Evolutionary conservation across 164 flowering plant species (phyloP), one percentile per base, ranked within the genome.

Genomic region (Echeveria elegans): DNA sequence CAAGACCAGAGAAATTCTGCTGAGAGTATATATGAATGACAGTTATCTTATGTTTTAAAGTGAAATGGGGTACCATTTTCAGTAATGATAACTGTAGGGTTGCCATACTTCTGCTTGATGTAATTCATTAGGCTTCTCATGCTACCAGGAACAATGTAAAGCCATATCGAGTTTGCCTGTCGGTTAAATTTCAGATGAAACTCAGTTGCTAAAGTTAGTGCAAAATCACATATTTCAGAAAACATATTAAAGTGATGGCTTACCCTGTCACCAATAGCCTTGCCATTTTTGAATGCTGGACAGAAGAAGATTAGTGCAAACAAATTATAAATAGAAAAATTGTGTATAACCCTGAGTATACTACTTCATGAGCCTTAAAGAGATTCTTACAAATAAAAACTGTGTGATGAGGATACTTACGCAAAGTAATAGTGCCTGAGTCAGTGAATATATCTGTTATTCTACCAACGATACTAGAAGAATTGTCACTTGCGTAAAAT

Each of bases 121-220:
- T 94, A 86, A 72, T 88, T 90, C 95, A 91, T 86, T 40, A 88
- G 77, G 72, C 82, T 85, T 85, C 93, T 82, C 53, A 94, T 83
- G 43, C 97, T 91, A 3, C 32, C 72, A 63, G 98, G 98, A 15
- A 91, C 96, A 53, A 89, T 88, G 78, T 86, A 94, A 70, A 94
- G 70, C 98, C 97, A 91, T 74, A 86, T 78, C 2, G 97, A 85
- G 72, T 81, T 76, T 58, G 97, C 96, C 98, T 48, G 53, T 48
- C 6, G 53, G 10, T 40, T 40, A 10, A 45, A 11, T 45, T 45
- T 6, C 1, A 4, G 53, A 48, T 48, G 23, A 5, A 19, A 48
- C 5, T n/a, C 53, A 48, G 53, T 19, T 48, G 23, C 53, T 16
- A 18, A 48, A 48, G 5, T 19, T 2, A 19, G 23, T 19, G 53